Evolutionary conservation across 192 early-diverging fungal genomes (phyloP).

Genomic region (Cladochytrium replicatum): DNA sequence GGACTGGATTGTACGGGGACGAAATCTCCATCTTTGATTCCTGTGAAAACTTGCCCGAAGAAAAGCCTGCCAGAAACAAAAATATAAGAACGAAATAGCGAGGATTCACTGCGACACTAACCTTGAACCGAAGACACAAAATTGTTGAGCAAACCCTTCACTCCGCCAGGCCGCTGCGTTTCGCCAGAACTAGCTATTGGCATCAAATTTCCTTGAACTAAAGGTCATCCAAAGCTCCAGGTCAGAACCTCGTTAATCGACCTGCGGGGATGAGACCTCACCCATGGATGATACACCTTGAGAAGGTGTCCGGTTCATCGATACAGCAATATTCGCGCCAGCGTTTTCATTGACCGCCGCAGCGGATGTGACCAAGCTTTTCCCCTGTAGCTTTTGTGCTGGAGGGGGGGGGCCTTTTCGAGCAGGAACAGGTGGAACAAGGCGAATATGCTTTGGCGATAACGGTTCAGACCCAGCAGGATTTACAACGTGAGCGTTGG

Average conservation of each 20-base stretch:
- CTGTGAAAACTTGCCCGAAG: slow-evolving; percentile 17
- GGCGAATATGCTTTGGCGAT: neutral
- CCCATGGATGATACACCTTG: slow-evolving; percentile 15
- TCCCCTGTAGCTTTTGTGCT: slow-evolving; percentile 7
- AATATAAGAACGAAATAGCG: too few relatives aligned
- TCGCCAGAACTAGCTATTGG: too few relatives aligned
- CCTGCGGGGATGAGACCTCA: neutral
- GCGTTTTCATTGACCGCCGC: too few relatives aligned
- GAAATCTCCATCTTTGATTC: slow-evolving; percentile 54
- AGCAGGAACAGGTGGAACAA: neutral
- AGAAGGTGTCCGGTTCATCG: slow-evolving; percentile 14
- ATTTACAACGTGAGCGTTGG: slow-evolving; percentile 10
- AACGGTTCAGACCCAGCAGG: too few relatives aligned
- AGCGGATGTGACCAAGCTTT: too few relatives aligned
- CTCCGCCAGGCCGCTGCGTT: too few relatives aligned
- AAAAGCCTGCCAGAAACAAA: too few relatives aligned
- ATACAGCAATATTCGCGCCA: slow-evolving; percentile 3
- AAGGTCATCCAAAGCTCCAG: slow-evolving; percentile 9
- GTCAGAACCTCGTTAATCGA: too few relatives aligned
- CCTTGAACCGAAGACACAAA: slow-evolving; percentile 21
- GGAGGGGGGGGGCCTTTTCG: slow-evolving; percentile 14
- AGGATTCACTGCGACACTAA: slow-evolving; percentile 1
- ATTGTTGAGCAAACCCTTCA: slow-evolving; percentile 23
- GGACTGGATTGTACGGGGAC: slow-evolving; percentile 92
- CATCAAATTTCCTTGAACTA: slow-evolving; percentile 2